These are phyloP conservation scores for Suillus luteus DNA, from an alignment of 768 basidiomycete genomes.

Conservation along the genomic window DNA sequence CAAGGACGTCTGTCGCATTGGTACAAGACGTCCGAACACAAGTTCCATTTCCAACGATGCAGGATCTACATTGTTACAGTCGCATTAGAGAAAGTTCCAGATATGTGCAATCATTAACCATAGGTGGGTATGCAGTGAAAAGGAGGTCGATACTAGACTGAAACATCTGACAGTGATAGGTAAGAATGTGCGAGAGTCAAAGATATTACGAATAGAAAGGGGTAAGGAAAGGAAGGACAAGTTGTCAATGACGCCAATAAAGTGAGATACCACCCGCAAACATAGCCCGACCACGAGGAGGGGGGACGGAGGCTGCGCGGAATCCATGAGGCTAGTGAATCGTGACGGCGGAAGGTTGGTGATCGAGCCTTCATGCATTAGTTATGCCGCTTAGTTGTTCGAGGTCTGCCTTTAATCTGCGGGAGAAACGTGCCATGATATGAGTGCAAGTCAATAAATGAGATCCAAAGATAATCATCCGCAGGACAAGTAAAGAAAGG, in stretches of 20 bases:
- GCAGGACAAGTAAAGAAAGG: slow-evolving; percentile 19
- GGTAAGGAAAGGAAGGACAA: slow-evolving; percentile 4
- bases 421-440: slow-evolving; percentile 26
- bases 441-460: slow-evolving; percentile 41
- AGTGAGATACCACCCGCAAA: slow-evolving; percentile 15
- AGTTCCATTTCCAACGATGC: slow-evolving; percentile 17
- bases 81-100: slow-evolving; percentile 21
- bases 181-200: not conserved
- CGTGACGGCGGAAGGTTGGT: slow-evolving; percentile 11
- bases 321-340: slow-evolving; percentile 37
- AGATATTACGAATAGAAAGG: slow-evolving; percentile 5
- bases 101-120: slow-evolving; percentile 27
- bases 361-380: slow-evolving; percentile 21
- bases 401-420: slow-evolving; percentile 71
- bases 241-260: not conserved
- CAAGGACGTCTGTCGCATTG: too few species aligned
- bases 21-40: not conserved
- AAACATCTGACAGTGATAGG: slow-evolving; percentile 26
- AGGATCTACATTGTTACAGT: slow-evolving; percentile 22
- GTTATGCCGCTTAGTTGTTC: slow-evolving; percentile 45
- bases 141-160: slow-evolving; percentile 6
- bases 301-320: slow-evolving; percentile 31
- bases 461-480: slow-evolving; percentile 25
- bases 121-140: slow-evolving; percentile 28
- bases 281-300: slow-evolving; percentile 28